Conservation (phyloP, 2,329 filamentous ascomycete species). For the Chrysoporthe puriensis region DNA sequence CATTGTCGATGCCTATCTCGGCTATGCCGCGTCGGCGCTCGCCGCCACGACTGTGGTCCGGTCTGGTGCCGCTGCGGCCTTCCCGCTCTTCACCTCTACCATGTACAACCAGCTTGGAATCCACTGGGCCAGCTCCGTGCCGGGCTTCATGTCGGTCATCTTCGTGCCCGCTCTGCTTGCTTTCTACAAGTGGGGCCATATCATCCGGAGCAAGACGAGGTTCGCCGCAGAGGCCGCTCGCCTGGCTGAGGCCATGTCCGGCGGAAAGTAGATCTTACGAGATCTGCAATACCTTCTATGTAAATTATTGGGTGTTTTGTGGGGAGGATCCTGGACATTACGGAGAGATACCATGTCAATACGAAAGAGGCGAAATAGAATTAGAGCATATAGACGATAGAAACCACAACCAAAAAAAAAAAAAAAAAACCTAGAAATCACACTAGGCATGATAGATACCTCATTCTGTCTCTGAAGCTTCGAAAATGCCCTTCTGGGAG, state of each 20-base stretch:
- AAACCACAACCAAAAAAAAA: not conserved
- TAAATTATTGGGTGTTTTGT: not conserved
- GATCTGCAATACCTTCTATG: not conserved
- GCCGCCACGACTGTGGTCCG: conserved; percentile 79
- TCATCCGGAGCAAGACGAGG: conserved; percentile 56
- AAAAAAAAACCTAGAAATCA: not conserved
- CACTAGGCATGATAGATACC: no score
- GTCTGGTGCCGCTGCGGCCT: conserved; percentile 72
- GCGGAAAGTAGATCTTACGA: conserved; percentile 17
- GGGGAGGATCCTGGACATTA: not conserved
- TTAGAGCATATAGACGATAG: not conserved
- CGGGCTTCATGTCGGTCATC: conserved; percentile 72
- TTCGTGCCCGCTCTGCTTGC: conserved; percentile 80
- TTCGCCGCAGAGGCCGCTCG: conserved; percentile 34
- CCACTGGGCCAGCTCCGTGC: conserved; percentile 77
- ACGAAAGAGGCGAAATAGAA: not conserved
- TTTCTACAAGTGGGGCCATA: conserved; percentile 68
- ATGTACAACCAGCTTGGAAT: conserved; percentile 73
- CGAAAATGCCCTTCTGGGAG: no score
- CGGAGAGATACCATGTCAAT: not conserved
- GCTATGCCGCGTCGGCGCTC: conserved; percentile 80
- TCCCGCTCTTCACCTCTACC: conserved; percentile 74
- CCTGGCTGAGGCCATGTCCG: conserved; percentile 27
- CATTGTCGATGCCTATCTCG: conserved; percentile 75
- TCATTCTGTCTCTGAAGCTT: no score